Evolutionary conservation across 2,329 filamentous ascomycete species (phyloP).

Genomic region (Scleromitrula shiraiana): DNA sequence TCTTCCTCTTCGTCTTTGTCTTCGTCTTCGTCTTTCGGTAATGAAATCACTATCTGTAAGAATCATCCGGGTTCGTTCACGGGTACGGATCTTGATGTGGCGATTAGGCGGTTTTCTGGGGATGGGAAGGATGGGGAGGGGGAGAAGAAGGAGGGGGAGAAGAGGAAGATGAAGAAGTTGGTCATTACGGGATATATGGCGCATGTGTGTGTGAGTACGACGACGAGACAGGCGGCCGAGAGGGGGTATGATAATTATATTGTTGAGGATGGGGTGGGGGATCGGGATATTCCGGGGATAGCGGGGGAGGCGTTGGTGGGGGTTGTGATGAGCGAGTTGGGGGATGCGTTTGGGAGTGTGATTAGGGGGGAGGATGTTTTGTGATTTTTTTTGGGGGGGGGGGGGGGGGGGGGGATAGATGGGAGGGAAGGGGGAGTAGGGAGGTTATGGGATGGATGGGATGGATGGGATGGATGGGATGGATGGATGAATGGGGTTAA

Average conservation of each 20-base stretch:
- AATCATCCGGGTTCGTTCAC: conserved; percentile 51
- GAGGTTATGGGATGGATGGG: too few species aligned
- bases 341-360: conserved; percentile 55
- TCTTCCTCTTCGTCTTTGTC: too few species aligned
- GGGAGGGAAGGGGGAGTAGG: too few species aligned
- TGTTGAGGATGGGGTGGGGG: conserved; percentile 54
- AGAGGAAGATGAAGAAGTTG: conserved; percentile 47
- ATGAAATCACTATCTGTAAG: conserved; percentile 52
- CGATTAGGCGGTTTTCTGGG: too few species aligned
- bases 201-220: conserved; percentile 57
- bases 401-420: too few species aligned
- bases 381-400: not conserved
- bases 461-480: too few species aligned
- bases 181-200: conserved; percentile 56
- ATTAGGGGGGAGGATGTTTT: conserved; percentile 15
- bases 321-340: conserved; percentile 50
- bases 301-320: conserved; percentile 43
- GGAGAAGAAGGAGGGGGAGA: too few species aligned
- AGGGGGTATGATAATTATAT: conserved; percentile 56
- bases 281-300: conserved; percentile 55
- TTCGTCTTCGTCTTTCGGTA: too few species aligned
- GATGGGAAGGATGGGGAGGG: too few species aligned
- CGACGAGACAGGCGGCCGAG: conserved; percentile 52
- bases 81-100: conserved; percentile 48
- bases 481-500: too few species aligned